A percentile compares a stretch with the other conserved stretches of the same genome.
These are phyloP conservation scores for Calonectria hawksworthii DNA, from an alignment of 2,329 filamentous ascomycete genomes.

Conservation along the genomic window DNA sequence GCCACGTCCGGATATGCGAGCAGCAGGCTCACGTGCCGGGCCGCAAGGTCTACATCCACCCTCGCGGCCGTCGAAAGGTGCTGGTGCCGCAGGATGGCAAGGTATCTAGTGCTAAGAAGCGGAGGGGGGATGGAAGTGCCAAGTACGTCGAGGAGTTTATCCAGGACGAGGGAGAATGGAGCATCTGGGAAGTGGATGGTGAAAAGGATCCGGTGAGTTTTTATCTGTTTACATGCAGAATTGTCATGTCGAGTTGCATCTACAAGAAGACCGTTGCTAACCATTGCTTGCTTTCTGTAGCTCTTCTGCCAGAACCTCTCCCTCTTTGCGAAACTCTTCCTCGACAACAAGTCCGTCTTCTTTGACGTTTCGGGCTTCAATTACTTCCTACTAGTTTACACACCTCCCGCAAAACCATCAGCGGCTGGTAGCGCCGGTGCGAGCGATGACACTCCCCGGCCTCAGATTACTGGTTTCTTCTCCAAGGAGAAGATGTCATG, in stretches of 20 bases:
- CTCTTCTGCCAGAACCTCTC: constrained; percentile 96
- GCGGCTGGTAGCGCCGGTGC: constrained; percentile 23
- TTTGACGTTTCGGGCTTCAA: constrained; percentile 96
- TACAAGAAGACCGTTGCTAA: constrained; percentile 20
- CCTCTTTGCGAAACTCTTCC: constrained; percentile 96
- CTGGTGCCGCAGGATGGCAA: constrained; percentile 52
- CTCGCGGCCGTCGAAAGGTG: constrained; percentile 59
- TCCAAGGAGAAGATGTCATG: constrained; percentile 99
- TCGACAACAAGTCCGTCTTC: constrained; percentile 98
- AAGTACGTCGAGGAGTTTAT: constrained; percentile 60
- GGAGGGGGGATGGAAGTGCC: constrained; percentile 52
- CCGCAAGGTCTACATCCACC: constrained; percentile 79
- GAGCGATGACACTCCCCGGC: constrained; percentile 49
- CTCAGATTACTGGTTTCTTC: constrained; percentile 90
- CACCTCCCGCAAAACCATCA: constrained; percentile 54
- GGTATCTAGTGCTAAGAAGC: constrained; percentile 54
- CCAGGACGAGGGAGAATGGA: constrained; percentile 79
- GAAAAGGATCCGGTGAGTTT: constrained; percentile 79
- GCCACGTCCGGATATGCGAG: constrained; percentile 72
- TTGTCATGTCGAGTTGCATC: not conserved
- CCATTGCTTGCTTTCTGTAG: constrained; percentile 50
- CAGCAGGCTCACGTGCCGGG: constrained; percentile 70
- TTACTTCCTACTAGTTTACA: constrained; percentile 92
- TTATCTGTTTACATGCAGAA: not conserved
- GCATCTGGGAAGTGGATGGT: constrained; percentile 93